These are phyloP conservation scores for Sungouiella blattae DNA, from an alignment of 805 yeast genomes.

Conservation along the genomic window DNA sequence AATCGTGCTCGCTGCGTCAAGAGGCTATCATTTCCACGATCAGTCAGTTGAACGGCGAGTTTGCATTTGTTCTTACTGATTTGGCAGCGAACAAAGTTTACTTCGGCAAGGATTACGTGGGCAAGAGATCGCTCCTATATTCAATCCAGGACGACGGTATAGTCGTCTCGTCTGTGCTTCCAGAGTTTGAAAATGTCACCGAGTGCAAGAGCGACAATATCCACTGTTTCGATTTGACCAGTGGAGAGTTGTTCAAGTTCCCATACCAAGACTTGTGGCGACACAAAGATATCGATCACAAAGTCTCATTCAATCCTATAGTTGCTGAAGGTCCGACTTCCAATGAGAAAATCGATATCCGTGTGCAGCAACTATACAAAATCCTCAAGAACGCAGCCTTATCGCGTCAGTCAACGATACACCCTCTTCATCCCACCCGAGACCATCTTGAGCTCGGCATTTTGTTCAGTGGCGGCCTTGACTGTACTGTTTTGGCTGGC, in stretches of 20 bases:
- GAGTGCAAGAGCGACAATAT: conserved; percentile 59
- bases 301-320: background rate
- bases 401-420: conserved; percentile 56
- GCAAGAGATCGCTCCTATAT: conserved; percentile 73
- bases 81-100: conserved; percentile 37
- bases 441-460: conserved; percentile 44
- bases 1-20: conserved; percentile 6
- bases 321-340: background rate
- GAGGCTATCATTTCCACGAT: conserved; percentile 42
- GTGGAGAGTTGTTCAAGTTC: background rate
- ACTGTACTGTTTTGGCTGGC: conserved; percentile 79
- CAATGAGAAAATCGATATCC: background rate
- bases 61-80: conserved; percentile 62
- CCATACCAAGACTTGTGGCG: background rate
- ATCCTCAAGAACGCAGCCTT: conserved; percentile 38
- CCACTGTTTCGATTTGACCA: conserved; percentile 37
- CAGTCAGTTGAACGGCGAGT: conserved; percentile 68
- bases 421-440: conserved; percentile 45
- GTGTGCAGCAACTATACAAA: conserved; percentile 11
- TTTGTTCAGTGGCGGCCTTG: conserved; percentile 92
- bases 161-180: conserved; percentile 35
- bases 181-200: conserved; percentile 22
- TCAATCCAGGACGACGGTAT: conserved; percentile 28
- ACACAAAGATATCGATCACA: no score
- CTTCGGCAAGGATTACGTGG: conserved; percentile 83